Base-by-base conservation (phyloP, 768 basidiomycete species). In the Suillus lakei region DNA sequence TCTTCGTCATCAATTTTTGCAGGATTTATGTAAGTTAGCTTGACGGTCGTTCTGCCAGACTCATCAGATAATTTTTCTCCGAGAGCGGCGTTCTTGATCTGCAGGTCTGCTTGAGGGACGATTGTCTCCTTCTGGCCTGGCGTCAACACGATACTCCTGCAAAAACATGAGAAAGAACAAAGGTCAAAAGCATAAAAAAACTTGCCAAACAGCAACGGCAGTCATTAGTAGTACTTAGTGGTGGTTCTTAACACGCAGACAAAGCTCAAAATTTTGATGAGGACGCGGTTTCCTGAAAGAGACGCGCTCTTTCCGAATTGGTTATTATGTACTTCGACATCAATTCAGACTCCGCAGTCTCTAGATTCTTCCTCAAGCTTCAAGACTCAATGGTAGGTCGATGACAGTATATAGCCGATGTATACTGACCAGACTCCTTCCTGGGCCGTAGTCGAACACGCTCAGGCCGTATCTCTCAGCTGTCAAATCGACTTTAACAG, bases 401-500 rank as follows among this genome's bases (percentile, higher is more conserved):
- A 65, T 61, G 13, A 13, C 43, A 64, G 38, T n/a, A 15, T 30
- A 21, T 39, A 21, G 48, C 60, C 18, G 15, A 46, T 58, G 69
- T 61, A 9, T 44, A 53, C 53, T 64, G 16, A 32, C 54, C 64
- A 69, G 65, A 67, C 68, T 65, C 46, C 60, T 63, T 44, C 41
- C 44, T 61, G 30, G 44, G 64, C 36, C 7, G 64, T 71, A 99
- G 97, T 97, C 97, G 1, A 98, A 98, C 83, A 92, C 93, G 7
- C 84, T 99, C 54, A 86, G 97, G 74, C 96, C 97, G 4, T 99
- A 99, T 79, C 91, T 99, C 62, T 92, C 94, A 28, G 96, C 96
- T 23, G 98, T 99, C 63, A 86, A 98, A 69, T 95, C 95, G 7
- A 98, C 98, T 28, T 84, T 99, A 59, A 99, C 97, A n/a, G 97